phyloP scores from a whole-genome alignment of 345 rosid genomes.

The Cardiospermum halicacabum region DNA sequence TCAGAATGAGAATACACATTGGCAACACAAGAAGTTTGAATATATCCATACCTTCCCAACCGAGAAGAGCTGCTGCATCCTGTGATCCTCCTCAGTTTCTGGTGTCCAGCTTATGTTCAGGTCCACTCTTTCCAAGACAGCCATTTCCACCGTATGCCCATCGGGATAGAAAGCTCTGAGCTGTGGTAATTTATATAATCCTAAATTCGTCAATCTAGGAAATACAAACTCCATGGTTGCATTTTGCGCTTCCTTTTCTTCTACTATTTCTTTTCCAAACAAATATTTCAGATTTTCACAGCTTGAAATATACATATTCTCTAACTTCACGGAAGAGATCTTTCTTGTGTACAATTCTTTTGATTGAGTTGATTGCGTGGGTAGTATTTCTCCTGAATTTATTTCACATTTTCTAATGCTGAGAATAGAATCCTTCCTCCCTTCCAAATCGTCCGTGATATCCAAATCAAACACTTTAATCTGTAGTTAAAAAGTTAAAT shows the following conservation, averaged over 20 bases:
- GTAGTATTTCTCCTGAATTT: neutral
- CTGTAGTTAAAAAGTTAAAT: too few species aligned
- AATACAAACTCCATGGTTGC: slow-evolving; percentile 11
- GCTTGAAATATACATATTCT: accelerated
- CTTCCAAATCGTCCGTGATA: too few species aligned
- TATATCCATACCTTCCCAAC: neutral
- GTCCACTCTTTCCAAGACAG: slow-evolving; percentile 5
- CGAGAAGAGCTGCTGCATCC: neutral
- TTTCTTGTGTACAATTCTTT: neutral
- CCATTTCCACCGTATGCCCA: slow-evolving; percentile 5
- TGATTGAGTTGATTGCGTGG: too few species aligned
- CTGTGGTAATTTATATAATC: neutral
- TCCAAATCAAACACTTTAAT: too few species aligned
- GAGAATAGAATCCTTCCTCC: too few species aligned
- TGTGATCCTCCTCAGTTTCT: neutral
- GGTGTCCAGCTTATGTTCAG: neutral
- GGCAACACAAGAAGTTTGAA: too few species aligned
- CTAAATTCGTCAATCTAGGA: slow-evolving; percentile 4
- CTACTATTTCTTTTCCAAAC: too few species aligned
- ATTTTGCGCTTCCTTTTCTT: neutral
- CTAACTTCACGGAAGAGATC: neutral
- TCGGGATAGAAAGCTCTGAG: slow-evolving; percentile 15
- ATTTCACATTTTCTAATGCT: too few species aligned
- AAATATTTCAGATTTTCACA: slow-evolving; percentile 11
- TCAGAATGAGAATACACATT: too few species aligned